Evolutionary conservation across 352 stramenopile species (phyloP).

Genomic region (Blastocystis hominis): DNA sequence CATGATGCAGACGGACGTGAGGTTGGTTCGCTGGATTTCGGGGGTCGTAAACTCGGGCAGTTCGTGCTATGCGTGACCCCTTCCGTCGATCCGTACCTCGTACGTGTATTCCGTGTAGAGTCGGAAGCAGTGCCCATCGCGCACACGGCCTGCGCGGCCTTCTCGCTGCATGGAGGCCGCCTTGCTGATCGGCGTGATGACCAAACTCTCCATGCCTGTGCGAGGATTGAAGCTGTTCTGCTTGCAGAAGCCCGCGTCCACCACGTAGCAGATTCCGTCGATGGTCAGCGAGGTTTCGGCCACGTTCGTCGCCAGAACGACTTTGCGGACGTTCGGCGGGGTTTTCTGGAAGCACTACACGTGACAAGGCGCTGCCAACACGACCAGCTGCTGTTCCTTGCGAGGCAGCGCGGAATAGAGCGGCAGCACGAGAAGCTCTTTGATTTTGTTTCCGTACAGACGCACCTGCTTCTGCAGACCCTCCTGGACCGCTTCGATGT

Average conservation of each 20-base stretch:
- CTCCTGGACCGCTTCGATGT: conserved; percentile 94
- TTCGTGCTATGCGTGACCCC: conserved; percentile 71
- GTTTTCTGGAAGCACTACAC: conserved; percentile 97
- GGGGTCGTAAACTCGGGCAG: conserved; percentile 91
- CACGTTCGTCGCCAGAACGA: conserved; percentile 98
- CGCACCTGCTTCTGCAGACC: conserved; percentile 81
- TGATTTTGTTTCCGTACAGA: conserved; percentile 86
- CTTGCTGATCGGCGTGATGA: conserved; percentile 89
- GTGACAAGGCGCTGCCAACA: not conserved
- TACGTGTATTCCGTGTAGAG: conserved; percentile 95
- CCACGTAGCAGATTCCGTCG: conserved; percentile 95
- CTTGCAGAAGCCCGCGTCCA: conserved; percentile 98
- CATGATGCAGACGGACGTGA: conserved; percentile 91
- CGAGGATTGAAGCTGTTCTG: conserved; percentile 96
- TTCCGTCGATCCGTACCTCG: not conserved
- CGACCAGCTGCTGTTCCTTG: conserved; percentile 77
- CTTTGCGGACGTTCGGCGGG: conserved; percentile 84
- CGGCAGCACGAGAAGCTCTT: conserved; percentile 92
- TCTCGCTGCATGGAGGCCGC: conserved; percentile 88
- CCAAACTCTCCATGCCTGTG: conserved; percentile 93
- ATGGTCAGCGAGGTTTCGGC: conserved; percentile 98
- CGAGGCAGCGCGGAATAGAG: conserved; percentile 95
- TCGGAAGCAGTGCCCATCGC: conserved; percentile 94
- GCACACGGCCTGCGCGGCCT: conserved; percentile 85
- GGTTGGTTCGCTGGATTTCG: conserved; percentile 92